Conservation (phyloP, 1,139 yeast species). For the Candida sp. region DNA sequence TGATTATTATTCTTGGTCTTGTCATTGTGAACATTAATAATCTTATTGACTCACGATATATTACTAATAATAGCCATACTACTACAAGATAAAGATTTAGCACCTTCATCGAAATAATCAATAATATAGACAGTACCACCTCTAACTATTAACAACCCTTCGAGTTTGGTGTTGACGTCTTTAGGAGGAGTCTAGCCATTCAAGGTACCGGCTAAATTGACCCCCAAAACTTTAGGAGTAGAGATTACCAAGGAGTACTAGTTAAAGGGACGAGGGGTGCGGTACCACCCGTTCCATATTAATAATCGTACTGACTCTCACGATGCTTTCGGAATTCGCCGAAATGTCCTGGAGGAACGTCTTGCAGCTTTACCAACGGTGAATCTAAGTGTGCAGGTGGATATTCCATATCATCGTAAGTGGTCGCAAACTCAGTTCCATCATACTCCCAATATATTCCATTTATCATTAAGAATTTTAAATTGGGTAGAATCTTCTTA, state of each 20-base stretch:
- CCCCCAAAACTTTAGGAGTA: slow-evolving; percentile 91
- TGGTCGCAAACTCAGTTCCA: slow-evolving; percentile 16
- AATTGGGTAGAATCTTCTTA: slow-evolving; percentile 17
- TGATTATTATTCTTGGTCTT: not conserved
- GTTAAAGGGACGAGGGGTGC: slow-evolving; percentile 75
- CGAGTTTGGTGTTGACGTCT: slow-evolving; percentile 88
- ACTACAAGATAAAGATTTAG: slow-evolving; percentile 78
- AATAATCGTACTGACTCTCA: not conserved
- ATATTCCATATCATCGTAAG: slow-evolving; percentile 27
- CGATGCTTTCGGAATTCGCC: slow-evolving; percentile 15
- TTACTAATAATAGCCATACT: slow-evolving; percentile 99
- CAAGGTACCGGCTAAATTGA: slow-evolving; percentile 81
- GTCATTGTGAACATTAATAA: not conserved
- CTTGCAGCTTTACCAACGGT: slow-evolving; percentile 9
- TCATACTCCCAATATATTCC: slow-evolving; percentile 30
- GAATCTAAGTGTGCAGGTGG: slow-evolving; percentile 14
- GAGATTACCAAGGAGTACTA: slow-evolving; percentile 98
- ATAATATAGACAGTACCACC: slow-evolving; percentile 98
- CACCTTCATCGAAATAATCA: slow-evolving; percentile 96
- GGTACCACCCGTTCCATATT: too few species aligned
- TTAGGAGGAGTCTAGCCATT: slow-evolving; percentile 96
- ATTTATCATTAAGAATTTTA: slow-evolving; percentile 33
- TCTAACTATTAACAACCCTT: slow-evolving; percentile 91
- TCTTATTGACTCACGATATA: slow-evolving; percentile 28
- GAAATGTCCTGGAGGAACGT: slow-evolving; percentile 15